Evolutionary conservation across 1,284 basidiomycete species (phyloP), one percentile per base, ranked within the genome.

Genomic region (Ustilago shanxiensis): DNA sequence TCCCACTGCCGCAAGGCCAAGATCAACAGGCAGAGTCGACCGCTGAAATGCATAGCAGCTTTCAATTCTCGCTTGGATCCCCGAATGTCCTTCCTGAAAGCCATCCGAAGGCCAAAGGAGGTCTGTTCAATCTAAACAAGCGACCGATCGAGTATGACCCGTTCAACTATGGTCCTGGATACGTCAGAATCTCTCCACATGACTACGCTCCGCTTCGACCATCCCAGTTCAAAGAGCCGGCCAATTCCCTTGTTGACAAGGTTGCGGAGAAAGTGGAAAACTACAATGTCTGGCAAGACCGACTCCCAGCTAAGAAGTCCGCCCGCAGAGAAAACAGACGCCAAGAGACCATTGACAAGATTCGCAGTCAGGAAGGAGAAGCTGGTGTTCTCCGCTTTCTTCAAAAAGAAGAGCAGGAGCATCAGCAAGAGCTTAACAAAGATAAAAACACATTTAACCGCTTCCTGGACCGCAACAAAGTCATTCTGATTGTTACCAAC

Each of bases 251-350:
- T 4, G 20, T 69, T 10, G 66, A 69, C 13, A 59, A 47, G 26
- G 44, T 47, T 0, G 60, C 60, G 5, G 60, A 54, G 11, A 62
- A 62, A 20, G 60, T 63, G 2, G 66, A 68, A 39, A 62, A 53
- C 22, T 69, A 60, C 60, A 69, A 63, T 29, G 39, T 64, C 3
- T 69, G 66, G 66, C 51, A 69, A 54, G 66, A 69, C 29, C 66
- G 66, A 6, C 60, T 63, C 14, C 66, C 60, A 2, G 60, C 66
- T n/a, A 69, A 63, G 31, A 69, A 69, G 49, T 33, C 49, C 10
- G 66, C 53, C 13, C 18, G 65, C 3, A 50, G 41, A 20, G 16
- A 45, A 3, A 29, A 24, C n/a, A 57, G 50, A 28, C 58, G 54
- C 18, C 52, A 67, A 22, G 20, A 57, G 8, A 51, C n/a, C 18